Evolutionary conservation across 371 early-diverging fungal genomes (phyloP).

Genomic region (Apophysomyces ossiformis): DNA sequence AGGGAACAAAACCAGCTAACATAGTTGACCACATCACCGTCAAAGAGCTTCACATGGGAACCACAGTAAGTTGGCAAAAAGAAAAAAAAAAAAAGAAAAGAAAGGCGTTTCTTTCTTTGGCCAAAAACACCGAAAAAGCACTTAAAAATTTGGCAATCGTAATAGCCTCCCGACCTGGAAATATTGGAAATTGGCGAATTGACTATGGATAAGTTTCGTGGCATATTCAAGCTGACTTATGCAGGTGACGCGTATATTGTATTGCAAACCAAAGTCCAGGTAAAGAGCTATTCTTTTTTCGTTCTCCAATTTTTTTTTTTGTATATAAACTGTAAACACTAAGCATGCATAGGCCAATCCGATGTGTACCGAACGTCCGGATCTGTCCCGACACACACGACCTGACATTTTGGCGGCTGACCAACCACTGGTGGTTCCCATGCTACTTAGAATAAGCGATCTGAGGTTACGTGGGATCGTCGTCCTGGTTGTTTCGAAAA

Average conservation of each 20-base stretch:
- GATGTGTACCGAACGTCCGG: slow-evolving; percentile 66
- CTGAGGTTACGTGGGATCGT: slow-evolving; percentile 90
- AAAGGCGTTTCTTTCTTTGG: not conserved
- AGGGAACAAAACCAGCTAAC: slow-evolving; percentile 87
- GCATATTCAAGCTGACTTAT: slow-evolving; percentile 94
- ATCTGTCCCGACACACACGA: slow-evolving; percentile 65
- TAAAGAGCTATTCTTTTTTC: slow-evolving; percentile 25
- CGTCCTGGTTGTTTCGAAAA: slow-evolving; percentile 90
- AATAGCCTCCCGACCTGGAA: slow-evolving; percentile 93
- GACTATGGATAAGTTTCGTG: slow-evolving; percentile 89
- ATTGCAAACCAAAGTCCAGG: slow-evolving; percentile 94
- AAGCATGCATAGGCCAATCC: slow-evolving; percentile 72
- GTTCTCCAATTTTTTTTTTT: slow-evolving; percentile 1
- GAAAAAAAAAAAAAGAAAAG: not conserved
- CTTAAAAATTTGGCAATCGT: slow-evolving; percentile 1
- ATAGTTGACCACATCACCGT: slow-evolving; percentile 91
- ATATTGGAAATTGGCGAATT: slow-evolving; percentile 98
- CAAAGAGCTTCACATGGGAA: slow-evolving; percentile 93
- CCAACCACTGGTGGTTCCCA: slow-evolving; percentile 93
- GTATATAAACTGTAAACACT: not conserved
- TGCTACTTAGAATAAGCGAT: slow-evolving; percentile 90
- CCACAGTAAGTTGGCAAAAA: slow-evolving; percentile 61
- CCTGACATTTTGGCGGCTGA: slow-evolving; percentile 86
- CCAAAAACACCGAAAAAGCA: not conserved
- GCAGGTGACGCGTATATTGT: slow-evolving; percentile 93